Percentiles rank a stretch among this genome's conserved stretches.
Evolutionary conservation across 2,329 filamentous ascomycete genomes (phyloP).

Genomic region (Penicillium griseofulvum): DNA sequence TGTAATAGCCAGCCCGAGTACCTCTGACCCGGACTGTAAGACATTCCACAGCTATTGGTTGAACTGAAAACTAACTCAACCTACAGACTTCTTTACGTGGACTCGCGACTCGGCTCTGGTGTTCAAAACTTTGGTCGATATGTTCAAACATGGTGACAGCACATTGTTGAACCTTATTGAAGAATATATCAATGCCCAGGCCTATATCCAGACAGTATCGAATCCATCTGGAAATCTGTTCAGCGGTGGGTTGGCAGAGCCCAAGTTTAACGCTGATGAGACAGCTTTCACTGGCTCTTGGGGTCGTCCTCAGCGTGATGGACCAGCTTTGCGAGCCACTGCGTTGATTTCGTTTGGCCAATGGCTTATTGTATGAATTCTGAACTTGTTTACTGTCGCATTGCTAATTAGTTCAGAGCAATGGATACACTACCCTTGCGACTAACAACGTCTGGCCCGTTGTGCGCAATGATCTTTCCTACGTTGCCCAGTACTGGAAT

Average conservation of each 20-base stretch:
- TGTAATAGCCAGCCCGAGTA: conserved; percentile 57
- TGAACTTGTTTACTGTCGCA: background rate
- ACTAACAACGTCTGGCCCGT: conserved; percentile 66
- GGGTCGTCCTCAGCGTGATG: conserved; percentile 78
- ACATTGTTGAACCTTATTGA: conserved; percentile 61
- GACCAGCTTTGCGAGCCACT: conserved; percentile 72
- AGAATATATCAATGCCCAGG: conserved; percentile 67
- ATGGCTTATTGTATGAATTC: conserved; percentile 57
- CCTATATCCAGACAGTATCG: conserved; percentile 62
- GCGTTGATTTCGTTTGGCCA: conserved; percentile 70
- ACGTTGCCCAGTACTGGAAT: conserved; percentile 57
- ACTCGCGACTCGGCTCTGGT: conserved; percentile 70
- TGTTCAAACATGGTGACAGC: conserved; percentile 61
- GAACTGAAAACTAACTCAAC: background rate
- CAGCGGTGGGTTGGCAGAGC: conserved; percentile 61
- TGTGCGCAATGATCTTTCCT: conserved; percentile 71
- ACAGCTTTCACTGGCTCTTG: conserved; percentile 62
- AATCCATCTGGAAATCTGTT: conserved; percentile 65
- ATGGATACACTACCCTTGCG: conserved; percentile 56
- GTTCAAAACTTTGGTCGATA: conserved; percentile 67
- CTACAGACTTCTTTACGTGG: conserved; percentile 75
- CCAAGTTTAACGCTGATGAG: conserved; percentile 68
- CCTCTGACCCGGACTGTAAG: conserved; percentile 53
- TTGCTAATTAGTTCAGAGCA: conserved; percentile 37
- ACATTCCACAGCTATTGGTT: background rate